A percentile compares a stretch with the other conserved stretches of the same genome.
These are phyloP conservation scores for Emericellopsis cladophorae DNA, from an alignment of 2,329 filamentous ascomycete species.

Conservation along the genomic window DNA sequence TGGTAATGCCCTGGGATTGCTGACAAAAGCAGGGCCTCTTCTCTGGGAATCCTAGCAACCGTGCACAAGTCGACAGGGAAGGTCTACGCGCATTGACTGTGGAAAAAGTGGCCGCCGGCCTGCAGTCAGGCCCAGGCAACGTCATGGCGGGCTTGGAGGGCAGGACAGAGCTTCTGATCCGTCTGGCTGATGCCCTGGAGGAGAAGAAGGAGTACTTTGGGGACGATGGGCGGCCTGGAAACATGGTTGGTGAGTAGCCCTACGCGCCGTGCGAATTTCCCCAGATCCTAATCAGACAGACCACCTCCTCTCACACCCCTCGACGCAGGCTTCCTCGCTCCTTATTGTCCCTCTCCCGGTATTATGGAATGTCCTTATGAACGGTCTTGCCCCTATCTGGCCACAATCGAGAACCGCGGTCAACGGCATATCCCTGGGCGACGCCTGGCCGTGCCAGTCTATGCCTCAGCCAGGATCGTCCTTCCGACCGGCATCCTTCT, in stretches of 20 bases:
- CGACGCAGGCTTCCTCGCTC: slow-evolving; percentile 77
- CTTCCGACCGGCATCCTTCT: not conserved
- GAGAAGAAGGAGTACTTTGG: slow-evolving; percentile 78
- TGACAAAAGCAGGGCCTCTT: slow-evolving; percentile 51
- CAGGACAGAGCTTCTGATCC: slow-evolving; percentile 64
- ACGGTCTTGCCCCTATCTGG: slow-evolving; percentile 80
- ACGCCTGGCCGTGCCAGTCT: slow-evolving; percentile 82
- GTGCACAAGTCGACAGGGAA: slow-evolving; percentile 78
- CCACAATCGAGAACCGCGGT: slow-evolving; percentile 75
- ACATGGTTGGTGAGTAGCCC: slow-evolving; percentile 66
- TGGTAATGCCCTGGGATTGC: too few relatives aligned
- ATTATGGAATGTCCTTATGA: slow-evolving; percentile 83
- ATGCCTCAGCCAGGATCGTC: slow-evolving; percentile 46
- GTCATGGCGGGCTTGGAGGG: slow-evolving; percentile 77
- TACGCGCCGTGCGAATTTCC: not conserved
- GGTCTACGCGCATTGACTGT: slow-evolving; percentile 65
- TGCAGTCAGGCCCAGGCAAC: slow-evolving; percentile 76
- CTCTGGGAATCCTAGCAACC: slow-evolving; percentile 69
- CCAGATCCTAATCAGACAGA: slow-evolving; percentile 38
- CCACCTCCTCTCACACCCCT: slow-evolving; percentile 82
- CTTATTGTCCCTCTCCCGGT: slow-evolving; percentile 80
- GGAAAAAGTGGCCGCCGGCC: slow-evolving; percentile 61
- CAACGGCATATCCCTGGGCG: slow-evolving; percentile 76
- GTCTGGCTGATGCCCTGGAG: slow-evolving; percentile 60
- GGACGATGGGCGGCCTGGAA: slow-evolving; percentile 70